phyloP scores from a whole-genome alignment of 176 grass and related monocot species.

The Eremochloa ophiuroides region DNA sequence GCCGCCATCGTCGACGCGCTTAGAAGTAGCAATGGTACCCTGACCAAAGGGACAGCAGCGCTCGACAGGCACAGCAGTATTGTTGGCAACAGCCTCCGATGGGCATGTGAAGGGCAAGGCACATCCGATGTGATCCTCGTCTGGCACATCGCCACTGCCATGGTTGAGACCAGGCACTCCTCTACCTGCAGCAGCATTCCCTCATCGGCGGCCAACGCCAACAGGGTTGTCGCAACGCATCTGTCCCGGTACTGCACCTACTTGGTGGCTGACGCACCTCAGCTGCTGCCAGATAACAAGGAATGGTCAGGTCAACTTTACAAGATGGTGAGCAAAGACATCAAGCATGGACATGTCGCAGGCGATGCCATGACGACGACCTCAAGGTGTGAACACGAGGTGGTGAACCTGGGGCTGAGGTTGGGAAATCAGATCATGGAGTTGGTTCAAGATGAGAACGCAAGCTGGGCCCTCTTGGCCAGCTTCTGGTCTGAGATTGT shows the following conservation, averaged over 20 bases:
- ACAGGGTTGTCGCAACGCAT: not conserved
- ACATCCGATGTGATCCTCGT: not conserved
- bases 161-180: no score
- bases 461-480: not conserved
- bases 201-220: not conserved
- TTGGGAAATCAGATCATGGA: not conserved
- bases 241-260: not conserved
- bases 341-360: not conserved
- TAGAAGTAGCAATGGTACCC: not conserved
- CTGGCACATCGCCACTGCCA: not conserved
- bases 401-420: not conserved
- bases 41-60: not conserved
- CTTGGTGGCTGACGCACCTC: not conserved
- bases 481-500: slow-evolving; percentile 3
- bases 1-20: not conserved
- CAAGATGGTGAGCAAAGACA: not conserved
- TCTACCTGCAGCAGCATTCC: not conserved
- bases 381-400: not conserved
- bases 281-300: not conserved
- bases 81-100: not conserved
- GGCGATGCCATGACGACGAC: not conserved
- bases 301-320: not conserved
- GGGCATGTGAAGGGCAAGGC: not conserved
- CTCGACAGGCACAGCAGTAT: not conserved
- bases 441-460: not conserved